Base-by-base conservation (phyloP, 139 green algal genomes). In the Coccomyxa sp. region DNA sequence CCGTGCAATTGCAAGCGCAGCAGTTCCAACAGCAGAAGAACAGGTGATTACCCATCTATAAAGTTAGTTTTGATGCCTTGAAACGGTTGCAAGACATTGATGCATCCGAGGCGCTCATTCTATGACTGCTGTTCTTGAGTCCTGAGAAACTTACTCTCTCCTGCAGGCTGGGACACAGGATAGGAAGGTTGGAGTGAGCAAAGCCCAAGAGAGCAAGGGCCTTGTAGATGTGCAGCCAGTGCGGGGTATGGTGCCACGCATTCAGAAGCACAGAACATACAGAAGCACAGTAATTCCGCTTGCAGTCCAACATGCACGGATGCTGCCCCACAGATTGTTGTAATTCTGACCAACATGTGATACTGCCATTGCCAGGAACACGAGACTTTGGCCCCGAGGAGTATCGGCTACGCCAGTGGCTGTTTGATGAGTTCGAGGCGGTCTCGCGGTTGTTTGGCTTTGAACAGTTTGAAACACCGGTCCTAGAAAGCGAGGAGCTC, bases 401-500 rank as follows among this genome's bases (percentile, higher is more conserved):
- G 32, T 96, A 97, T 90, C 91, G 97, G 0, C 84, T 98, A 79
- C 90, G 94, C 27, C 95, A 88, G 81, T 99, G 97, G 97, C 91
- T 99, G 68, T 99, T 98, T 89, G 92, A 83, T 25, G 84, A 97
- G 67, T 98, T 95, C 83, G 84, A 86, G 0, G 82, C 85, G 38
- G 92, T 98, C 30, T 90, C 85, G 18, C 67, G 84, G 18, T 15
- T 87, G 38, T 98, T 97, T 84, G 95, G 95, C 0, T 99, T 98
- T 87, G 96, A 99, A 84, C 93, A 98, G 85, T 93, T 97, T 77
- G 97, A 98, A 82, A 93, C 92, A 59, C 97, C 97, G 18, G 96
- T 99, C 80, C 88, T 99, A 68, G 97, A 99, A 84, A 95, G 89
- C 12, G 97, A 99, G 89, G 96, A 97, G 88, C 94, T 99, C 10